Base-by-base conservation (phyloP, 305 asterid genomes). In the Solanum chacoense region DNA sequence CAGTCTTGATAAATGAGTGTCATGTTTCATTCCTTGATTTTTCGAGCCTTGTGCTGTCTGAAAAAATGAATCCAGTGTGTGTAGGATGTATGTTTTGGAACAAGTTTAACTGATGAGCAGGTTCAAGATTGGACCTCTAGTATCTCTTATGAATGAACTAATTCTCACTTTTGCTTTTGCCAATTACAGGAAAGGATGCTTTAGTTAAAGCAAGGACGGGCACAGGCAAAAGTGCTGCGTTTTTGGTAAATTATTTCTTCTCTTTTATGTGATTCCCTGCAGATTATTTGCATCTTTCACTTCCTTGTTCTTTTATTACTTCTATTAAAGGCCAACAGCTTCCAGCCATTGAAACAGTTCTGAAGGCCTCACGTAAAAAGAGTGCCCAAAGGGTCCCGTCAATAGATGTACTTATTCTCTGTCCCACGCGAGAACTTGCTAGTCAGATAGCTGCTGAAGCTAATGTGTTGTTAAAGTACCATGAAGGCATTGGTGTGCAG, bases 311-410 rank as follows among this genome's bases (percentile, higher is more conserved):
- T 85, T 85, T 90, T 89, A 88, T 91, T 88, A 87, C 91, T 90
- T 89, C 86, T 91, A 92, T 94, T 94, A 93, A 97, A 93, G 92
- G 91, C 88, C 93, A 93, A 93, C 98, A 97, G 99, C 98, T 97
- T 92, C 99, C 99, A 93, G 99, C 99, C 93, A 94, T 97, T 95
- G 99, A 97, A 96, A 96, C 99, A 96, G 99, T 94, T 92, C 90
- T 97, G 91, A 97, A 93, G 92, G 95, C 94, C 32, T 91, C 95
- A 89, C 89, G 74, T 88, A 84, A 84, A 35, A 85, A 84, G 75
- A 89, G 65, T 84, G 85, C 45, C 88, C 93, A 88, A 88, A 92
- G 95, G 90, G 90, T 91, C 89, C 94, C 94, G 3, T 96, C 98
- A 20, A 91, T 95, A 88, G 85, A 90, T 86, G 98, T 94, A 85